Evolutionary conservation across 768 basidiomycete genomes (phyloP), one percentile per base, ranked within the genome.

Genomic region (Rhizopogon rudus): DNA sequence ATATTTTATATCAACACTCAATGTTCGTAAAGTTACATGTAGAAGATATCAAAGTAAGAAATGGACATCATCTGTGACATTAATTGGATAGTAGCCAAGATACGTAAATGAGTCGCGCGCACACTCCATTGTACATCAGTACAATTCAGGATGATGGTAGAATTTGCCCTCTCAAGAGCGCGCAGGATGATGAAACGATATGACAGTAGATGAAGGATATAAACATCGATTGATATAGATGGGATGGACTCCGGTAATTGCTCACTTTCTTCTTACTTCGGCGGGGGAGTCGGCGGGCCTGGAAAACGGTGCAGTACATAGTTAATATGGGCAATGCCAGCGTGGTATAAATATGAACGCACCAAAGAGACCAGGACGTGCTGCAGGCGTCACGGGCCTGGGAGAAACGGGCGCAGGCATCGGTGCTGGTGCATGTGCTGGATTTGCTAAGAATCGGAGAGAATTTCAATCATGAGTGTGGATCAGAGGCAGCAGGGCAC

Each of bases 331-430:
- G 39, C 22, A 28, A 20, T 41, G 8, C 31, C 1, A 22, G 33
- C 50, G 20, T 16, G 28, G 17, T 1, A 43, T 43, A 35, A 14
- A 33, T 10, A 31, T 40, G 41, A 28, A 49, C 66, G 57, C 56
- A 87, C 88, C 88, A 63, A 90, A 91, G 20, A 91, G 74, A 33
- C 88, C 88, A 37, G 75, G 62, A 57, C 84, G 79, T 7, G 77
- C 70, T 6, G 83, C 74, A 9, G 84, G 83, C 0, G 77, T 70
- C 43, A 70, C 63, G 12, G 80, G 71, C 29, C 66, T 59, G 1
- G 70, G 65, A 0, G 65, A 59, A 25, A 68, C 52, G 3, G 67
- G 71, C 1, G 72, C 65, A 0, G 74, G 70, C 5, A 74, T 58
- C 0, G 79, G 73, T 2, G 74, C 69, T 0, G 86, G 86, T 1